Evolutionary conservation across 768 basidiomycete genomes (phyloP).

Genomic region (Lactifluus volemus): DNA sequence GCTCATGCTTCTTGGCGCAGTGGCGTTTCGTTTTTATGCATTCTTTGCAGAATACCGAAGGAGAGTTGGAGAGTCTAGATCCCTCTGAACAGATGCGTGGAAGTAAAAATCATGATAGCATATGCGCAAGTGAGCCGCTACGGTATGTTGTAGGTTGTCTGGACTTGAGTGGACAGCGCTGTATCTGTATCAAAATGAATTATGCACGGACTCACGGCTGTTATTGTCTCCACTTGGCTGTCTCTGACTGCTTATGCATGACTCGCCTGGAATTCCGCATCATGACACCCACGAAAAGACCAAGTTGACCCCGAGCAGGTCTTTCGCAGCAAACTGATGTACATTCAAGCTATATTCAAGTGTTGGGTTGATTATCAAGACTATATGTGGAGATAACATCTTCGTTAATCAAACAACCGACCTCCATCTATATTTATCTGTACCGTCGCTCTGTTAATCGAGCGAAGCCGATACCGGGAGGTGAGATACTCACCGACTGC

Average conservation of each 20-base stretch:
- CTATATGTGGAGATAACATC: too few species aligned
- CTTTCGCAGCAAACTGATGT: not conserved
- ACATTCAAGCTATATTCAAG: not conserved
- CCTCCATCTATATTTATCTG: conserved; percentile 17
- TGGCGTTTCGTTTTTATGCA: conserved; percentile 6
- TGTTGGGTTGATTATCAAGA: not conserved
- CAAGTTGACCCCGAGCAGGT: too few species aligned
- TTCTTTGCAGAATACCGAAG: not conserved
- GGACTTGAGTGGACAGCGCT: not conserved
- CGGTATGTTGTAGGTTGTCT: not conserved
- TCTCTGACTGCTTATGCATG: too few species aligned
- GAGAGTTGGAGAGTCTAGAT: not conserved
- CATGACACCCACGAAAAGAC: too few species aligned
- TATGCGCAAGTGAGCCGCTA: not conserved
- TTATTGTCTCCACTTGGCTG: too few species aligned
- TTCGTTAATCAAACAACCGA: conserved; percentile 8
- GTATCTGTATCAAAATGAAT: not conserved
- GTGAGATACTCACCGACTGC: conserved; percentile 11
- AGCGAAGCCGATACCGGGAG: not conserved
- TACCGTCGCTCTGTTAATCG: not conserved
- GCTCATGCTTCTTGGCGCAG: conserved; percentile 9
- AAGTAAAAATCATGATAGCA: not conserved
- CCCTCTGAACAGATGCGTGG: not conserved
- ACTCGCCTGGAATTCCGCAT: too few species aligned
- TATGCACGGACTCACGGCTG: too few species aligned